Base-by-base conservation (phyloP, 2,329 filamentous ascomycete genomes). In the Ceratocystis destructans region DNA sequence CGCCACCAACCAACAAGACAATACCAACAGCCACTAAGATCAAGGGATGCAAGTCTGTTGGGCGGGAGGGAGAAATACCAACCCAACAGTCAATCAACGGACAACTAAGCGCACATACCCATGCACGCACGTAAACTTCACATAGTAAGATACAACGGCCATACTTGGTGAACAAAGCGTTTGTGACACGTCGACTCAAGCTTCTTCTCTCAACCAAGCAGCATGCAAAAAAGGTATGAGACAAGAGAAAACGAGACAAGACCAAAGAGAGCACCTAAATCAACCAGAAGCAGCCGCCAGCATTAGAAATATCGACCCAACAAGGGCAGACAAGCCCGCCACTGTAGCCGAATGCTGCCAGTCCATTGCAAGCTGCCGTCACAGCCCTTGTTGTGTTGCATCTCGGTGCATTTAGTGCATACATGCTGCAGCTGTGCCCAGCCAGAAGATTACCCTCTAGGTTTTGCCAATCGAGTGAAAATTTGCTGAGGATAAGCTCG, bases 401-500 rank as follows among this genome's bases (percentile, higher is more conserved):
- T 59, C 37, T 41, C 12, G 37, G 37, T 15, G 33, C 31, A 48
- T 48, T n/a, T 48, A 15, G 46, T 20, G 20, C 46, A 48, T 48
- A 48, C 46, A 48, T 59, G 25, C 28, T 59, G 55, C 55, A 59
- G 55, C 55, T 59, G 55, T 59, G 55, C 55, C 55, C 25, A 59
- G 55, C 22, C 55, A 33, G 28, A 59, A n/a, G 31, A 28, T 28
- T 22, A 15, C 22, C 17, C 31, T 57, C 31, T 7, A 7, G 31
- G 31, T 20, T 55, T 28, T 55, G 10, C 50, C 28, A 31, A 7
- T 25, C 2, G 6, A 59, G 55, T 59, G 17, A 59, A 59, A 59
- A 59, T 37, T 59, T 37, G 55, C 33, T 10, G 17, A 28, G 31
- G 55, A 59, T 59, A 41, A 59, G 25, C 28, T 59, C 55, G 22